Evolutionary conservation across 2,329 filamentous ascomycete species (phyloP).

Genomic region (Drechslera avenae): DNA sequence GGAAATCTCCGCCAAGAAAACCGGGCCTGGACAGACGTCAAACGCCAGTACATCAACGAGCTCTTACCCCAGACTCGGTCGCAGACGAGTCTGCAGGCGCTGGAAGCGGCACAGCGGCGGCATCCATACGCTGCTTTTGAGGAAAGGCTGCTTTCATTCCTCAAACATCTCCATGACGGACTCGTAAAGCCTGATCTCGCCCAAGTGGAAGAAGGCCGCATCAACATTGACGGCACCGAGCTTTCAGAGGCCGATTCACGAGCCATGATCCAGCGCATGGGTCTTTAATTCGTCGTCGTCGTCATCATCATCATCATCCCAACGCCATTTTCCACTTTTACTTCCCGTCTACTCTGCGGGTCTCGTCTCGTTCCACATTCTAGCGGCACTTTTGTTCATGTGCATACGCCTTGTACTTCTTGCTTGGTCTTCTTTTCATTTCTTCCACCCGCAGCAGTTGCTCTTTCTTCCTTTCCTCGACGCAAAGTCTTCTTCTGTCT

Average conservation of each 20-base stretch:
- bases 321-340: neutral
- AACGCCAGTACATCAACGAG: slow-evolving; percentile 40
- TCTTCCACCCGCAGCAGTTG: too few species aligned
- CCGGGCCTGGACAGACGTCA: slow-evolving; percentile 47
- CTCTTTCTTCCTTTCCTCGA: too few species aligned
- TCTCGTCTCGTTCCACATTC: too few species aligned
- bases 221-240: slow-evolving; percentile 40
- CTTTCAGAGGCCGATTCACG: slow-evolving; percentile 38
- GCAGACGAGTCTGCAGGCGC: slow-evolving; percentile 23
- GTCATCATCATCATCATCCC: too few species aligned
- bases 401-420: too few species aligned
- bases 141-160: slow-evolving; percentile 47
- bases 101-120: slow-evolving; percentile 35
- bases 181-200: slow-evolving; percentile 56
- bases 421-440: too few species aligned
- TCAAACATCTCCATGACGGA: slow-evolving; percentile 51
- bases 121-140: slow-evolving; percentile 50
- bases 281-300: slow-evolving; percentile 23
- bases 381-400: too few species aligned
- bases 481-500: too few species aligned
- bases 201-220: slow-evolving; percentile 57
- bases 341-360: neutral
- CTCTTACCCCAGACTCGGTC: slow-evolving; percentile 14
- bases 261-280: slow-evolving; percentile 43
- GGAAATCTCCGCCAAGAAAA: slow-evolving; percentile 34